phyloP scores from a whole-genome alignment of 2,329 filamentous ascomycete genomes.

The Fusarium clavum region DNA sequence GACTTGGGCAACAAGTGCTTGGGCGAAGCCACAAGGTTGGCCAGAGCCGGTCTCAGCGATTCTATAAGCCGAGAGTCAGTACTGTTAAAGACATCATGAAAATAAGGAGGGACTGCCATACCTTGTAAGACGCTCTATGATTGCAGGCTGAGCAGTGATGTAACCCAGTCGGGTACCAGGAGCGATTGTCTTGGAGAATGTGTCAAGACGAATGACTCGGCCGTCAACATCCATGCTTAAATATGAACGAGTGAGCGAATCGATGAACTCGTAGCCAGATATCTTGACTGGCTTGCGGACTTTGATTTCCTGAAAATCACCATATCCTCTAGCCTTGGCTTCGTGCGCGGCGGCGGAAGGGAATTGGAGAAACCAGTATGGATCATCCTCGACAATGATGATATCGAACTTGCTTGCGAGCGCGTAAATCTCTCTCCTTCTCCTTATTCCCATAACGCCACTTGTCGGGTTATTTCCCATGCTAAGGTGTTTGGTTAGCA shows the following conservation, averaged over 20 bases:
- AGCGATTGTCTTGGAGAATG: slow-evolving; percentile 92
- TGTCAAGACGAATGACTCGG: slow-evolving; percentile 89
- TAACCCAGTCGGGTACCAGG: slow-evolving; percentile 91
- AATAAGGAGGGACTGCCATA: slow-evolving; percentile 8
- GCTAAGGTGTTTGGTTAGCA: slow-evolving; percentile 8
- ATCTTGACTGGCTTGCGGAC: slow-evolving; percentile 51
- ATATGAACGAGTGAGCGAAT: slow-evolving; percentile 86
- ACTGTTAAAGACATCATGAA: not conserved
- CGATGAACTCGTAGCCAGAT: slow-evolving; percentile 80
- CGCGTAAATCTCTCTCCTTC: slow-evolving; percentile 82
- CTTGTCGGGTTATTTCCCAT: slow-evolving; percentile 88
- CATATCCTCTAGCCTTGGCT: slow-evolving; percentile 60
- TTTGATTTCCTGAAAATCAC: slow-evolving; percentile 48
- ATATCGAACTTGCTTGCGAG: slow-evolving; percentile 87
- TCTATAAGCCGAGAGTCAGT: slow-evolving; percentile 52
- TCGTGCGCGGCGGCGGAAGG: slow-evolving; percentile 72
- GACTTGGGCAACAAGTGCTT: slow-evolving; percentile 81
- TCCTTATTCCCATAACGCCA: slow-evolving; percentile 76
- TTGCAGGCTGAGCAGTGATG: slow-evolving; percentile 84
- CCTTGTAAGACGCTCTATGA: slow-evolving; percentile 76
- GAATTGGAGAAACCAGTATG: slow-evolving; percentile 95
- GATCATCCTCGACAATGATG: slow-evolving; percentile 92
- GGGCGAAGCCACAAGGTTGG: slow-evolving; percentile 90
- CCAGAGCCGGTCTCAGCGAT: slow-evolving; percentile 84
- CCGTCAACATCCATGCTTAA: slow-evolving; percentile 85